Evolutionary conservation across 73 alveolate species (phyloP), one percentile per base, ranked within the genome.

Genomic region (Tetrahymena borealis): DNA sequence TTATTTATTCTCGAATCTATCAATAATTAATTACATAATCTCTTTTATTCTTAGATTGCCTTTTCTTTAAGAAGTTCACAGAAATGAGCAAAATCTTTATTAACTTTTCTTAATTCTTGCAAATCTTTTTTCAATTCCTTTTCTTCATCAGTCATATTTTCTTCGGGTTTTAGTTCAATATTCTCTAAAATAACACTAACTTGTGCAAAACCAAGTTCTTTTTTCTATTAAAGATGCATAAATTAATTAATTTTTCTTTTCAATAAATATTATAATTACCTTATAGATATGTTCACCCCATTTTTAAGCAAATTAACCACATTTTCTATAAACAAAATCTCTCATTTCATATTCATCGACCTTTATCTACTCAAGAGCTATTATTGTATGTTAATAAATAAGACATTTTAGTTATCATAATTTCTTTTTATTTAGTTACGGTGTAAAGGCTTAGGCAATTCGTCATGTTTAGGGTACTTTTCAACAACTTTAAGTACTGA

Each of bases 261-360:
- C n/a, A n/a, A n/a, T 24, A 2, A 12, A 40, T 40, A 3, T 15
- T 15, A 15, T 40, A 18, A 60, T n/a, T 92, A 92, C 95, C 91
- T 38, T 93, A 39, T 93, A 90, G 7, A 93, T 93, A 91, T 92
- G 91, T 33, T 85, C 95, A 78, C 39, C 95, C 90, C 91, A 39
- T 39, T 93, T 93, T 79, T 93, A 32, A 93, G 93, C 41, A 39
- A 85, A 93, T 33, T 40, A 42, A 40, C 36, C 79, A 85, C 95
- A 93, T 85, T 93, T 93, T 40, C 91, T 93, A 79, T 79, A 85
- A 39, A 93, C 95, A 85, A 93, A 93, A 41, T 39, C 78, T 92
- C 90, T 93, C 95, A 93, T 93, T 40, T 93, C 95, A 40, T 91
- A 79, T 39, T 93, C 91, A 79, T 93, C 91, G 41, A 41, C 77